Evolutionary conservation across 2,329 filamentous ascomycete species (phyloP), one percentile per base, ranked within the genome.

Genomic region (Knufia petricola): DNA sequence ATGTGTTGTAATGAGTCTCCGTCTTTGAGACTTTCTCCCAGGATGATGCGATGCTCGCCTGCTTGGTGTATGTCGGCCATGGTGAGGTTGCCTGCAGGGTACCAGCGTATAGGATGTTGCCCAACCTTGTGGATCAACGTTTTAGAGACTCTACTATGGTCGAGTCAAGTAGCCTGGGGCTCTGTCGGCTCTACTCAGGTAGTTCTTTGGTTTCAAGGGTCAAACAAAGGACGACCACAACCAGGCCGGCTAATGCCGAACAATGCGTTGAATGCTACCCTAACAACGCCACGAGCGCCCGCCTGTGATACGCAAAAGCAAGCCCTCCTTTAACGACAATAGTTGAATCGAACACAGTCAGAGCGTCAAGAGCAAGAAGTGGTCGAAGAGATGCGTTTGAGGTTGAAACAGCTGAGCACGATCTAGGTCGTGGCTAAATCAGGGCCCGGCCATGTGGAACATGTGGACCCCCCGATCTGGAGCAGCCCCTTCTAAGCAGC

Each of bases 31-130:
- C 61, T 63, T 38, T 70, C 67, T 13, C 69, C 68, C 44, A 72
- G 60, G 21, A 71, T 58, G 53, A 72, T 67, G 19, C 69, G 68
- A 54, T 70, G 72, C 46, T 71, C 69, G 43, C 64, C 69, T 46
- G 66, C 65, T 52, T 48, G 24, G 19, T 48, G 46, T 26, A 48
- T 20, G 30, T 48, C 44, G 15, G 39, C 44, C 44, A 47, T 47
- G 3, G 12, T 26, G 24, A 20, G 17, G 37, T 4, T 17, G 21
- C 6, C 8, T 19, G 17, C 34, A 30, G 34, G 8, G 6, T 15
- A 15, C 34, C 34, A 17, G 12, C 7, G 6, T n/a, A 38, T 19
- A 15, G 17, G 17, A n/a, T 38, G n/a, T n/a, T n/a, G n/a, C n/a
- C n/a, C n/a, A n/a, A n/a, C n/a, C n/a, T n/a, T n/a, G n/a, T n/a